A percentile compares a stretch with the other conserved stretches of the same genome.
These are phyloP conservation scores for Mycena venus DNA, from an alignment of 768 basidiomycete genomes.

Conservation along the genomic window DNA sequence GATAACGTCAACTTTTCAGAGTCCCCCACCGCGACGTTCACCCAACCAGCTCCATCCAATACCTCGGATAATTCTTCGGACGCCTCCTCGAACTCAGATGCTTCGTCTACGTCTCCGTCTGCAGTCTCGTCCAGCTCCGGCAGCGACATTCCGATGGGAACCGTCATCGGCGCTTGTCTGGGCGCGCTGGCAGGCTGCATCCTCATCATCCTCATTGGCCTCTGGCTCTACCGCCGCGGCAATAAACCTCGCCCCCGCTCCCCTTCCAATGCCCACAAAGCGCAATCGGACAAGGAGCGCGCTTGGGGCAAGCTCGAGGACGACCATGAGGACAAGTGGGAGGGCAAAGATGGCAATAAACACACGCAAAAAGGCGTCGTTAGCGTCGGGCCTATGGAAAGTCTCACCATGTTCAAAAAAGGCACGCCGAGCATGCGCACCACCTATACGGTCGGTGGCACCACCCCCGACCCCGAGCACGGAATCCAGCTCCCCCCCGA, in stretches of 20 bases:
- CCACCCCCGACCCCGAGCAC: conserved; percentile 59
- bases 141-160: conserved; percentile 61
- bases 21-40: conserved; percentile 22
- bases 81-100: neutral
- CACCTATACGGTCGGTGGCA: conserved; percentile 62
- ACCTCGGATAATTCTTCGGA: conserved; percentile 16
- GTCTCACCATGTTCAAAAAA: conserved; percentile 78
- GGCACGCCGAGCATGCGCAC: conserved; percentile 67
- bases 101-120: conserved; percentile 25
- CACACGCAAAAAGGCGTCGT: conserved; percentile 57
- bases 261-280: conserved; percentile 50
- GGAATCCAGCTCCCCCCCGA: conserved; percentile 54
- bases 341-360: conserved; percentile 48
- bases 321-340: conserved; percentile 58
- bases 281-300: conserved; percentile 54
- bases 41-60: conserved; percentile 21
- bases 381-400: conserved; percentile 66
- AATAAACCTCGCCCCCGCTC: conserved; percentile 51
- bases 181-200: conserved; percentile 70
- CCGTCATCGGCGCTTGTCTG: conserved; percentile 75
- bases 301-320: conserved; percentile 74
- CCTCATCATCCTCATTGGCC: conserved; percentile 62
- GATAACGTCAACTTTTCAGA: conserved; percentile 27
- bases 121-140: conserved; percentile 38
- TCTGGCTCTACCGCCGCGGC: conserved; percentile 70